These are phyloP conservation scores for Xylaria intraflava DNA, from an alignment of 495 filamentous ascomycete species.

Conservation along the genomic window DNA sequence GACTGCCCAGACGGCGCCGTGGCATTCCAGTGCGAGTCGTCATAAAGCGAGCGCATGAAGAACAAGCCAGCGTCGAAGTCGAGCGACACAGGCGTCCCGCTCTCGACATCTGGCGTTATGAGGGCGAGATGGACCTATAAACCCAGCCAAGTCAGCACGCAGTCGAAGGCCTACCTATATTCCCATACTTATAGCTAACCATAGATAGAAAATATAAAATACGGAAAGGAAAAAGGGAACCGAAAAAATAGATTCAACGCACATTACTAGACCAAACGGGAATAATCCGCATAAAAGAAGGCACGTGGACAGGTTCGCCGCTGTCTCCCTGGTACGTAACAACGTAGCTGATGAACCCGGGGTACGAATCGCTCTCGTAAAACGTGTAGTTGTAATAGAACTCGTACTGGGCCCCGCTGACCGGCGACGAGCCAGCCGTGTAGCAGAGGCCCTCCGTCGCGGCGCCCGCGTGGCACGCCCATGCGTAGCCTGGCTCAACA, in stretches of 20 bases:
- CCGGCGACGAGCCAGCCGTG: constrained; percentile 12
- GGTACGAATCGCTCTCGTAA: neutral
- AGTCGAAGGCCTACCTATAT: too few relatives aligned
- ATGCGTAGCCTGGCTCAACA: constrained; percentile 15
- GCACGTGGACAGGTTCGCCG: neutral
- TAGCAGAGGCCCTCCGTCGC: constrained; percentile 19
- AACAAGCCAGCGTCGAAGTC: neutral
- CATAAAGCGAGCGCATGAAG: constrained; percentile 2
- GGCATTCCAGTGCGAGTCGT: constrained; percentile 5
- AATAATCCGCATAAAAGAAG: constrained; percentile 3
- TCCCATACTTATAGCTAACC: neutral
- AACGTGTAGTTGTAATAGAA: constrained; percentile 12
- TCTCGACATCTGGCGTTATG: neutral
- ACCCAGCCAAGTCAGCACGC: neutral
- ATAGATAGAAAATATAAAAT: neutral
- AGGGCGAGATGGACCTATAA: constrained; percentile 1
- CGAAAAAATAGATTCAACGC: neutral
- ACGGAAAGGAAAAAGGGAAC: neutral
- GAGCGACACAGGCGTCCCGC: constrained; percentile 2
- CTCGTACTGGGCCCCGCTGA: constrained; percentile 5
- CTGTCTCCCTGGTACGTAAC: neutral
- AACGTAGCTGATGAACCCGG: constrained; percentile 7
- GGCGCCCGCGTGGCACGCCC: constrained; percentile 19
- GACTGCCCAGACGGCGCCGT: neutral
- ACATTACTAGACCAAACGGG: constrained; percentile 9